Evolutionary conservation across 106 monocot species (phyloP).

Genomic region (Dendrobium chrysotoxum): DNA sequence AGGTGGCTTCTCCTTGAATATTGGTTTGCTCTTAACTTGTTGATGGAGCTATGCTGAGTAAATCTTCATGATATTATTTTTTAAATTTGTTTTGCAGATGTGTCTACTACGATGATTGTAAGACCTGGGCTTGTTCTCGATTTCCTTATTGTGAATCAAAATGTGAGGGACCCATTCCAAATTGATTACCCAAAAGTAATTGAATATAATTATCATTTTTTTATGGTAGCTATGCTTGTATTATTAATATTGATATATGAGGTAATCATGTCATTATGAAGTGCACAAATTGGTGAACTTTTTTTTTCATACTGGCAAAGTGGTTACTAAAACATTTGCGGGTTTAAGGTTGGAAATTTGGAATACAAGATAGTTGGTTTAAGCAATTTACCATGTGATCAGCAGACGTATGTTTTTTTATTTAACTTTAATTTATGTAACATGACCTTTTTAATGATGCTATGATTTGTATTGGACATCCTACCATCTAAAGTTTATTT

Average conservation of each 20-base stretch:
- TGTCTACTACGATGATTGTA: conserved; percentile 94
- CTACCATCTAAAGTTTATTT: too few relatives aligned
- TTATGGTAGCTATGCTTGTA: neutral
- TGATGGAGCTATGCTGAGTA: neutral
- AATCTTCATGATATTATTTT: neutral
- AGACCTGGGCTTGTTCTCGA: conserved; percentile 78
- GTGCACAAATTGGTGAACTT: neutral
- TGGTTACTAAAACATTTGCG: conserved; percentile 75
- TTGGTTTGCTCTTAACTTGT: conserved; percentile 38
- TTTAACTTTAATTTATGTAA: neutral
- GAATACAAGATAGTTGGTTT: conserved; percentile 86
- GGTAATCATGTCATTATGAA: neutral
- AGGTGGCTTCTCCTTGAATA: conserved; percentile 32
- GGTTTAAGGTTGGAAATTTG: conserved; percentile 39
- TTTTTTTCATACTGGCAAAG: conserved; percentile 47
- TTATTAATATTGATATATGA: neutral
- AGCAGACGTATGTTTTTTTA: conserved; percentile 37
- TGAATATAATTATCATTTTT: neutral
- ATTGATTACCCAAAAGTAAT: conserved; percentile 84
- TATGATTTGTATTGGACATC: too few relatives aligned
- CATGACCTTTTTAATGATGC: too few relatives aligned
- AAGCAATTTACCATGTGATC: conserved; percentile 67
- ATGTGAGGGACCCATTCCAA: too few relatives aligned
- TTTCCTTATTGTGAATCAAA: conserved; percentile 79
- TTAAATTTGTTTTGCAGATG: conserved; percentile 40